These are phyloP conservation scores for Xanthoparmelia taractica DNA, from an alignment of 495 filamentous ascomycete species.

Conservation along the genomic window DNA sequence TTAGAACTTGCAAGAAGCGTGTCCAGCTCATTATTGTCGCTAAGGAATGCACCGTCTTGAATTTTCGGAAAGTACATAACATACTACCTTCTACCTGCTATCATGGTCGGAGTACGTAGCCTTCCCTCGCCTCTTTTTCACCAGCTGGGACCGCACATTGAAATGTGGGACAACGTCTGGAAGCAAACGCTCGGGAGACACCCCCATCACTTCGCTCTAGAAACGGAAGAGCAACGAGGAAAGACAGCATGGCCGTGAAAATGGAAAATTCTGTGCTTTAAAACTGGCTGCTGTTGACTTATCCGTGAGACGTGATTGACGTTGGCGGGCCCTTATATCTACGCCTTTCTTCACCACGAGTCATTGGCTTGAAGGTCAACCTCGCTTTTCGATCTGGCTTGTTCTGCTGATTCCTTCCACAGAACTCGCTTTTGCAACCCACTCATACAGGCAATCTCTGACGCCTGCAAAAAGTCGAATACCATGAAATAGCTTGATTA, in stretches of 20 bases:
- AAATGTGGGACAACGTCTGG: neutral
- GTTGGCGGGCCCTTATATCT: too few species aligned
- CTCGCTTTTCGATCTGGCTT: too few species aligned
- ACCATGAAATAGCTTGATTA: neutral
- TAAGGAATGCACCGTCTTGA: neutral
- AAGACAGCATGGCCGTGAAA: too few species aligned
- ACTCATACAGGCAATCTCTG: neutral
- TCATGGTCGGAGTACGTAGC: neutral
- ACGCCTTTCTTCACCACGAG: too few species aligned
- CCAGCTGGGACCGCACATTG: neutral
- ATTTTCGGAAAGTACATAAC: neutral
- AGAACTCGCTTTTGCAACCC: neutral
- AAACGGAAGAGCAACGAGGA: neutral
- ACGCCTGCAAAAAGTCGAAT: neutral
- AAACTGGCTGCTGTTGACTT: too few species aligned
- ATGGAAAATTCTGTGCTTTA: too few species aligned
- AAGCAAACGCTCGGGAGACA: neutral
- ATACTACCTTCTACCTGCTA: neutral
- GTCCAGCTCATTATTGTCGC: neutral
- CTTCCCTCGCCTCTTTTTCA: neutral
- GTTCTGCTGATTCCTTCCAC: neutral
- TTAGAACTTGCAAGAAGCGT: neutral
- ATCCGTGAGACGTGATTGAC: too few species aligned
- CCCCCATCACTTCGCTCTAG: neutral
- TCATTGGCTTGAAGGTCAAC: too few species aligned